phyloP scores from a whole-genome alignment of 1,284 basidiomycete species.

The Agroathelia rolfsii region DNA sequence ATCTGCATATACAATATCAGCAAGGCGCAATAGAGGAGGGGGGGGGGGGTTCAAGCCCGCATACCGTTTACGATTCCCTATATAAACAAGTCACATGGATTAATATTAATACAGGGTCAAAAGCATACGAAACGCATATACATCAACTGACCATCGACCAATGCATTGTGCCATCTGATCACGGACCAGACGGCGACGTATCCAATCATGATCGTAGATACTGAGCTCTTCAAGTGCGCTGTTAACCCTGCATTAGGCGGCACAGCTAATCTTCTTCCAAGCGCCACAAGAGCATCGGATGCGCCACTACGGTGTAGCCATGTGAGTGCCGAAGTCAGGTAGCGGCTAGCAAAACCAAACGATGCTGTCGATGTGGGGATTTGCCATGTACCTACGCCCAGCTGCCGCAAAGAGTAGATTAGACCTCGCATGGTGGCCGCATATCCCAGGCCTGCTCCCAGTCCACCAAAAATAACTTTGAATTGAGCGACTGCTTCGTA shows the following conservation, averaged over 20 bases:
- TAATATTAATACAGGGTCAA: conserved; percentile 5
- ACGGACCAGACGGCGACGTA: conserved; percentile 26
- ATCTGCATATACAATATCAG: conserved; percentile 13
- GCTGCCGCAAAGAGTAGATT: neutral
- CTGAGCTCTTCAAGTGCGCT: conserved; percentile 11
- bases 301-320: neutral
- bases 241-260: conserved; percentile 4
- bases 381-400: neutral
- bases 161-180: conserved; percentile 35
- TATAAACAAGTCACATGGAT: conserved; percentile 3
- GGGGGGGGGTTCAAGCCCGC: conserved; percentile 3
- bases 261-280: neutral
- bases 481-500: conserved; percentile 34
- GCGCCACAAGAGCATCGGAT: neutral
- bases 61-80: conserved; percentile 28
- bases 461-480: conserved; percentile 29
- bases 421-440: conserved; percentile 7
- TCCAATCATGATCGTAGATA: conserved; percentile 16
- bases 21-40: no score
- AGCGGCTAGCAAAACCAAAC: neutral
- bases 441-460: conserved; percentile 25
- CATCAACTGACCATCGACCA: conserved; percentile 27
- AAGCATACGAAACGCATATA: neutral
- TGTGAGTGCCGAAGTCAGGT: neutral
- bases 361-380: neutral